Conservation (phyloP, 1,284 basidiomycete species). For the Testicularia cyperi region DNA sequence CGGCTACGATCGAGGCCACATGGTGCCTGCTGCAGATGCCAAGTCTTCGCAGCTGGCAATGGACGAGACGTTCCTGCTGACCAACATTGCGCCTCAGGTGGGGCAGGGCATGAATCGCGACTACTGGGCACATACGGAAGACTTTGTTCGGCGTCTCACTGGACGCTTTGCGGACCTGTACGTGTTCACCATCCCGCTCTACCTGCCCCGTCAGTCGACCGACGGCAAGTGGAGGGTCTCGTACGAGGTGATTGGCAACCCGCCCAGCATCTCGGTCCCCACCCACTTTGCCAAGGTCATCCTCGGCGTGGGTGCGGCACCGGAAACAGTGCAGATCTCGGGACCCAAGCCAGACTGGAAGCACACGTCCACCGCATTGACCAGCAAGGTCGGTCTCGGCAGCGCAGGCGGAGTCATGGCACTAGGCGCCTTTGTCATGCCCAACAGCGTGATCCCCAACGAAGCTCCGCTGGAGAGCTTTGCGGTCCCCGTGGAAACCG, state of each 20-base stretch:
- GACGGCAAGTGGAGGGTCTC: slow-evolving; percentile 95
- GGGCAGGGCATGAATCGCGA: slow-evolving; percentile 96
- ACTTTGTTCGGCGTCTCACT: slow-evolving; percentile 89
- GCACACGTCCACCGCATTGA: slow-evolving; percentile 62
- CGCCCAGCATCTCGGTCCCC: slow-evolving; percentile 85
- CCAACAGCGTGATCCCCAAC: slow-evolving; percentile 58
- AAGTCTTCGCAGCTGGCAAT: slow-evolving; percentile 88
- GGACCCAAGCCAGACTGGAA: slow-evolving; percentile 22
- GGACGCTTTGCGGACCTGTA: slow-evolving; percentile 86
- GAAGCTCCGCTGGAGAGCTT: slow-evolving; percentile 51
- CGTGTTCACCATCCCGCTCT: slow-evolving; percentile 96
- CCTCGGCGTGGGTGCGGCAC: slow-evolving; percentile 64
- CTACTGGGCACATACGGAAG: slow-evolving; percentile 72
- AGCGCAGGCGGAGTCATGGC: slow-evolving; percentile 5
- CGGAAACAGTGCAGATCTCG: neutral
- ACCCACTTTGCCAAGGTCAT: slow-evolving; percentile 99
- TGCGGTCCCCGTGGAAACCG: slow-evolving; percentile 70
- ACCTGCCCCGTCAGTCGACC: slow-evolving; percentile 77
- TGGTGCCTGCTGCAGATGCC: slow-evolving; percentile 95
- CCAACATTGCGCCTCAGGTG: slow-evolving; percentile 97
- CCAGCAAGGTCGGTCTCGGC: slow-evolving; percentile 18
- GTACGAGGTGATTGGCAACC: slow-evolving; percentile 81
- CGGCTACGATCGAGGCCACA: slow-evolving; percentile 92
- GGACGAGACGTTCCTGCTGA: slow-evolving; percentile 92
- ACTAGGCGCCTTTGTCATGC: slow-evolving; percentile 56